Percentiles rank a stretch among this genome's conserved stretches.
Conservation (phyloP, 2,329 filamentous ascomycete genomes). For the Pseudopithomyces chartarum region DNA sequence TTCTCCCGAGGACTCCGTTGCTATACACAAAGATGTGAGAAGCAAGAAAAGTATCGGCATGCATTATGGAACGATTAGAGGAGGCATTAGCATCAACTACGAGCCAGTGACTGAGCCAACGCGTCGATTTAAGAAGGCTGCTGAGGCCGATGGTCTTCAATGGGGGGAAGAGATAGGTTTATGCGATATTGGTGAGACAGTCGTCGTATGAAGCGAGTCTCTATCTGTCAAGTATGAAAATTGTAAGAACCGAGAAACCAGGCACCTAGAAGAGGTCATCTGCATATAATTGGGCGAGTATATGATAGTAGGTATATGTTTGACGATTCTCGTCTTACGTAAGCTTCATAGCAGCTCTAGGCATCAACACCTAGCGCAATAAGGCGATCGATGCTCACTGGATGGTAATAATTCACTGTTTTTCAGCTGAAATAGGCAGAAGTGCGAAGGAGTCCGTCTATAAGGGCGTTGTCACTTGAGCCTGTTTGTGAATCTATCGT, state of each 20-base stretch:
- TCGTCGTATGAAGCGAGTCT: slow-evolving; percentile 40
- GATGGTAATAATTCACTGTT: background rate
- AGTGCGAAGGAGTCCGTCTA: background rate
- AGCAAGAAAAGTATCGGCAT: slow-evolving; percentile 57
- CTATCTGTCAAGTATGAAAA: background rate
- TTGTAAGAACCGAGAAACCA: too few species aligned
- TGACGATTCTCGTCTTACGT: too few species aligned
- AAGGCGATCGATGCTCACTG: background rate
- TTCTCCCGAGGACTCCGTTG: slow-evolving; percentile 53
- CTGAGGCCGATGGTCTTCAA: slow-evolving; percentile 48
- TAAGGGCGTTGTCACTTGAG: background rate
- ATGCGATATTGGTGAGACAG: slow-evolving; percentile 56
- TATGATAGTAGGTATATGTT: too few species aligned
- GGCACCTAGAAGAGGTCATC: too few species aligned
- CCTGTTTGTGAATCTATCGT: background rate
- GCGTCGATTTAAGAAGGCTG: slow-evolving; percentile 50
- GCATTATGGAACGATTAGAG: slow-evolving; percentile 58
- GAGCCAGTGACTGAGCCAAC: slow-evolving; percentile 57
- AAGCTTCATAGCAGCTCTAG: background rate
- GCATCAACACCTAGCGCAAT: background rate
- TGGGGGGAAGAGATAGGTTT: slow-evolving; percentile 45
- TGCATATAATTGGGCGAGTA: too few species aligned
- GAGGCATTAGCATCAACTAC: slow-evolving; percentile 51
- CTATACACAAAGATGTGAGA: slow-evolving; percentile 54
- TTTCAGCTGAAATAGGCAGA: background rate